Evolutionary conservation across 352 stramenopile species (phyloP), one percentile per base, ranked within the genome.

Genomic region (Phytophthora citrophthora): DNA sequence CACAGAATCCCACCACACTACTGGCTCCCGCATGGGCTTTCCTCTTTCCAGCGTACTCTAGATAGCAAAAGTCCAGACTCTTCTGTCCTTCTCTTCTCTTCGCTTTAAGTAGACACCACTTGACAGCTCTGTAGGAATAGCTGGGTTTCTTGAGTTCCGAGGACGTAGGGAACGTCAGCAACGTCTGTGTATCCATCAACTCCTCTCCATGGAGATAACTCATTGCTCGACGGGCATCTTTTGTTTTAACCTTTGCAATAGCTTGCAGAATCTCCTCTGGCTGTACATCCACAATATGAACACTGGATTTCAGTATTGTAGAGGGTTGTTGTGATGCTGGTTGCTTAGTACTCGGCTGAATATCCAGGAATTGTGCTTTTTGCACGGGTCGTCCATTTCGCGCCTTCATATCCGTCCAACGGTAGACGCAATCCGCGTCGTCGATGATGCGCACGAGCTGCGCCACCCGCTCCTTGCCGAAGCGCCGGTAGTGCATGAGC

Each of bases 11-110:
- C 23, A 95, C 70, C 8, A 92, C 79, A 11, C 61, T 78, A 31
- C 63, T 85, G 36, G 70, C 74, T 1, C 65, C 69, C 0, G 70
- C 62, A 23, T 64, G 55, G 2, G 67, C 54, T 38, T 83, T 83
- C 50, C 74, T 79, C 54, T 79, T 88, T 29, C 86, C 85, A 6
- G 83, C 83, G 51, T 94, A 94, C 58, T 94, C 85, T 39, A 95
- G 46, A 40, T 88, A 91, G 51, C 82, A 94, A 43, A 91, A 91
- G 65, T 91, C 82, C 16, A 89, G 58, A 48, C 73, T 61, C 53
- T 82, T 85, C 11, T 79, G 64, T 13, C 64, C 61, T 44, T 70
- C 55, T 61, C 64, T 38, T 58, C 74, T 43, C 47, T 69, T 51
- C 0, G 51, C 55, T 29, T 68, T 74, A 12, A 74, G 38, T 1